Base-by-base conservation (phyloP, 768 basidiomycete species). In the Polyporus arcularius region DNA sequence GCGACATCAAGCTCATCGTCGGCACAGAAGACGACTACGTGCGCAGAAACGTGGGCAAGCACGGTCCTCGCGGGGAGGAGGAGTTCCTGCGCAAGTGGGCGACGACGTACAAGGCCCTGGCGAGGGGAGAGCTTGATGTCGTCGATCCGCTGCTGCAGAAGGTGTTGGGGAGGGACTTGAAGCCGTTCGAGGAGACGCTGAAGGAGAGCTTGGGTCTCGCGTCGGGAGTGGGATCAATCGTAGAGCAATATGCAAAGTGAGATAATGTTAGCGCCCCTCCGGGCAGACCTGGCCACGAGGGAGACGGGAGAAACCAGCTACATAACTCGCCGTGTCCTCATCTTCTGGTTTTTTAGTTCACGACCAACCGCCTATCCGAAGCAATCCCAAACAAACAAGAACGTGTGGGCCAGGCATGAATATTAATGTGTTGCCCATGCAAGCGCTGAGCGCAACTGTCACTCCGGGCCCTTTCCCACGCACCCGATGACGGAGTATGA, bases 91-190 rank as follows among this genome's bases (percentile, higher is more conserved):
- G 67, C 39, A 60, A 63, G 48, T 73, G 73, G 70, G 66, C 70
- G 55, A 73, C 68, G 55, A 72, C 72, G 38, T 75, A 67, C 61
- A 62, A 62, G n/a, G 72, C 70, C 7, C 39, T 74, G 21, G 60
- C n/a, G 43, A 59, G 66, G 1, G 74, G 74, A 30, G 74, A 76
- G 58, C 65, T 70, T 32, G 68, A 53, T 0, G 65, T 64, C 0
- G 66, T 72, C 12, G 73, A 75, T 35, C 68, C 65, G 50, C 58
- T 71, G 30, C 57, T 76, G 46, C 60, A 64, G 53, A 50, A 67
- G 31, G 31, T 75, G 1, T 39, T 76, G 0, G 74, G 73, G 21
- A 67, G 74, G 50, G 64, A 69, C 43, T 58, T 68, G 49, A 69
- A 61, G 58, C 51, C 67, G 14, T 59, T 73, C 35, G 71, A 71